Conservation (phyloP, 2,329 filamentous ascomycete species). For the Monilinia fructicola region DNA sequence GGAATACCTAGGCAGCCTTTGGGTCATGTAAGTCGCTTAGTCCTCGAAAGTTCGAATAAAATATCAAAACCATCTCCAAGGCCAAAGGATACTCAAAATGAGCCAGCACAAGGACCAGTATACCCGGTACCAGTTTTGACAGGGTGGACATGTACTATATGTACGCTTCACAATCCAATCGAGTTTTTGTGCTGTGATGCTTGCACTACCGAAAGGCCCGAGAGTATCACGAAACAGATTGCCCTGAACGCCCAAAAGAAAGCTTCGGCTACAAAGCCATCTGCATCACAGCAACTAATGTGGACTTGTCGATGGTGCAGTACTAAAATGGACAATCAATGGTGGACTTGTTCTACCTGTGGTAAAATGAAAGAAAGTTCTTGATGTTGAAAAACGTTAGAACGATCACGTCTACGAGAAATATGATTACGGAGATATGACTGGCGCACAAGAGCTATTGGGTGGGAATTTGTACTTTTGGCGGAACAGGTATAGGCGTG, state of each 20-base stretch:
- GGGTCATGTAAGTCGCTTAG: conserved; percentile 36
- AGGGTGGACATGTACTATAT: conserved; percentile 59
- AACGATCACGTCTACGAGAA: background rate
- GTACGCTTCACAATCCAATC: conserved; percentile 57
- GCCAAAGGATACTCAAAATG: conserved; percentile 21
- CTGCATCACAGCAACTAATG: conserved; percentile 27
- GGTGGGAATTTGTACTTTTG: background rate
- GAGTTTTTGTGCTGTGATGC: conserved; percentile 56
- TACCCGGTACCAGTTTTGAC: conserved; percentile 16
- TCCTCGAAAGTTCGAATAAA: conserved; percentile 32
- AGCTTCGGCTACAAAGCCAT: conserved; percentile 22
- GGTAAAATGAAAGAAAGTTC: conserved; percentile 55
- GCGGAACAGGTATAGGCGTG: background rate
- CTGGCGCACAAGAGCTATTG: background rate
- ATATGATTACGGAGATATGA: background rate
- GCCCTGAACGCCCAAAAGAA: conserved; percentile 22
- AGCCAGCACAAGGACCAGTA: conserved; percentile 19
- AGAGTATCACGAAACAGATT: conserved; percentile 37
- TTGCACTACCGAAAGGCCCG: conserved; percentile 50
- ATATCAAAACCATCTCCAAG: conserved; percentile 27
- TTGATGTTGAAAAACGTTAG: conserved; percentile 24
- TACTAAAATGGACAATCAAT: conserved; percentile 52
- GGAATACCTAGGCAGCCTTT: conserved; percentile 6
- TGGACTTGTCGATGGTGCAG: conserved; percentile 56
- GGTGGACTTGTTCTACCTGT: conserved; percentile 58